phyloP scores from a whole-genome alignment of 441 rosid species.

The Hura crepitans region DNA sequence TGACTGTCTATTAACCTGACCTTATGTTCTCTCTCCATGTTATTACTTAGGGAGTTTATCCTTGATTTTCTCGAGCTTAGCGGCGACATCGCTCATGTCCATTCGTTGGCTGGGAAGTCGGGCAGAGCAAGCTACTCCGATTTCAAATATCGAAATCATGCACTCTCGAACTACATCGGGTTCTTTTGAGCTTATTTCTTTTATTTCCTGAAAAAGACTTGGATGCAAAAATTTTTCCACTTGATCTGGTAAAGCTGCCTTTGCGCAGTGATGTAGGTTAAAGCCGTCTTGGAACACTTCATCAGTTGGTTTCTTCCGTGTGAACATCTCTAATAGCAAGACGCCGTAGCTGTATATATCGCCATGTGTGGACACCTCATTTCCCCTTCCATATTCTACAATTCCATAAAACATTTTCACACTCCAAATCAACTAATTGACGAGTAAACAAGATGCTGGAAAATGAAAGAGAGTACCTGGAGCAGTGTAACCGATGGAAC shows the following conservation, averaged over 20 bases:
- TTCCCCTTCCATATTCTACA: slow-evolving; percentile 18
- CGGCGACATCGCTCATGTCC: background rate
- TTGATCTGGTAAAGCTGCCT: too few relatives aligned
- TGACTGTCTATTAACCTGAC: background rate
- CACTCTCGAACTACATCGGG: background rate
- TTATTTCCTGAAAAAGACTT: background rate
- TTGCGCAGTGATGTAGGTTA: too few relatives aligned
- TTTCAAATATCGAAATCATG: slow-evolving; percentile 9
- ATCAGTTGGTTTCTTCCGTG: slow-evolving; percentile 14
- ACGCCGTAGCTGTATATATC: slow-evolving; percentile 16
- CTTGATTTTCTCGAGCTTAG: background rate
- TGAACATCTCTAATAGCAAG: slow-evolving; percentile 18
- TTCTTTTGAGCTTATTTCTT: background rate
- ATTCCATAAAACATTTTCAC: background rate
- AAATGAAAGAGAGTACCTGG: slow-evolving; percentile 9
- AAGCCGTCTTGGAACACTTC: background rate
- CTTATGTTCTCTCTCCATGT: background rate
- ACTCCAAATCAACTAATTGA: too few relatives aligned
- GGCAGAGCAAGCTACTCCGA: slow-evolving; percentile 16
- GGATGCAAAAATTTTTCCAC: too few relatives aligned
- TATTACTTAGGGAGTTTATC: background rate
- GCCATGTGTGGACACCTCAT: slow-evolving; percentile 5
- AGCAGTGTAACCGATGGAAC: slow-evolving; percentile 8
- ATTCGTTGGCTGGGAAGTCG: slow-evolving; percentile 12
- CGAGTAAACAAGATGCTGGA: too few relatives aligned